Evolutionary conservation across 2,329 filamentous ascomycete genomes (phyloP).

Genomic region (Dactylellina parvicollis): DNA sequence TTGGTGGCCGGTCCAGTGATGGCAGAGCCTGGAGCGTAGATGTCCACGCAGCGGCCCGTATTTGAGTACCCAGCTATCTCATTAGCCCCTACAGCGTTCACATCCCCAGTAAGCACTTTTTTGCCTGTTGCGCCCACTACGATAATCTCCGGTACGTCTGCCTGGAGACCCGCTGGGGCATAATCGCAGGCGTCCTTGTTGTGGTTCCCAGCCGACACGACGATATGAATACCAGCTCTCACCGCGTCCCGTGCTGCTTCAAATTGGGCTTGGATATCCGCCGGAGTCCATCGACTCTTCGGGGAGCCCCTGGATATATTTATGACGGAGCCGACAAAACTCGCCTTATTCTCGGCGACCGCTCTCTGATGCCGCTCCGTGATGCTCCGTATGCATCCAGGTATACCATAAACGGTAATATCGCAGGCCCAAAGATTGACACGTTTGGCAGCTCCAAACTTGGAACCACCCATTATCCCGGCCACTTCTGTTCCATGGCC

Average conservation of each 20-base stretch:
- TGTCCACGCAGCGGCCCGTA: slow-evolving; percentile 11
- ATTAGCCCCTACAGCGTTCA: background rate
- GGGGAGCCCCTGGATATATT: slow-evolving; percentile 5
- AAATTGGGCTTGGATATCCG: background rate
- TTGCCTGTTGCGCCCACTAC: slow-evolving; percentile 8
- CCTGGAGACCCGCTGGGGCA: background rate
- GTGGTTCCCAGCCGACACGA: slow-evolving; percentile 2
- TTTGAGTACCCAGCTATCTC: slow-evolving; percentile 14
- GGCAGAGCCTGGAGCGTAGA: slow-evolving; percentile 20
- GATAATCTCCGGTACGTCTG: background rate
- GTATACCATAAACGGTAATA: slow-evolving; percentile 11
- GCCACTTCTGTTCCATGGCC: slow-evolving; percentile 10
- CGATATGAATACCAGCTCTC: slow-evolving; percentile 11
- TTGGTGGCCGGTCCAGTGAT: slow-evolving; percentile 4
- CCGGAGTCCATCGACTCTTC: background rate
- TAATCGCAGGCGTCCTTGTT: slow-evolving; percentile 6
- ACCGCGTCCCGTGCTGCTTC: background rate
- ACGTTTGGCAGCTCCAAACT: background rate
- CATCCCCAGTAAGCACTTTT: background rate
- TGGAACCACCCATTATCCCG: slow-evolving; percentile 5
- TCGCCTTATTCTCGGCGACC: background rate
- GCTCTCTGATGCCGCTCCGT: background rate
- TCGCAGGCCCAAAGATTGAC: slow-evolving; percentile 10
- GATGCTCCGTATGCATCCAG: slow-evolving; percentile 3
- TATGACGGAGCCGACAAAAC: background rate